A percentile compares a stretch with the other conserved stretches of the same genome.
Evolutionary conservation across 371 early-diverging fungal species (phyloP).

Genomic region (Syncephalis fuscata): DNA sequence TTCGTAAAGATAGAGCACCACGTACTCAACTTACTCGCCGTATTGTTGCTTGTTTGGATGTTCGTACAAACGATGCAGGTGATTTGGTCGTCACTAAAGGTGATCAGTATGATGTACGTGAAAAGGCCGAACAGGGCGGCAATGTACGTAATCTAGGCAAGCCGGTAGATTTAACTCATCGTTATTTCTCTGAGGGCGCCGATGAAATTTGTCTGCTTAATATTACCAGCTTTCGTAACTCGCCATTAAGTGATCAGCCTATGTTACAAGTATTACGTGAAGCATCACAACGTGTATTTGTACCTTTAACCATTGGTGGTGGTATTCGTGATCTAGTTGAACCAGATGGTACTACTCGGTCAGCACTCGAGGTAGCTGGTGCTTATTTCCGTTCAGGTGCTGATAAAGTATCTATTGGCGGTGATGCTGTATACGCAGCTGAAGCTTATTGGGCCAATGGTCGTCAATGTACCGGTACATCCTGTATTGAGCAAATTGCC

Average conservation of each 20-base stretch:
- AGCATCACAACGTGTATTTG: conserved; percentile 85
- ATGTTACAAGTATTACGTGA: conserved; percentile 84
- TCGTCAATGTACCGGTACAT: conserved; percentile 29
- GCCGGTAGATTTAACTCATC: conserved; percentile 81
- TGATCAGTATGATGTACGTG: conserved; percentile 96
- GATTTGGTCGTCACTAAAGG: conserved; percentile 97
- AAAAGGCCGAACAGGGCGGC: conserved; percentile 29
- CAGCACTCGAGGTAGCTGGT: conserved; percentile 88
- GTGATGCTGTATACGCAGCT: conserved; percentile 94
- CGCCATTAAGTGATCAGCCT: conserved; percentile 78
- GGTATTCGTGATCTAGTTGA: conserved; percentile 87
- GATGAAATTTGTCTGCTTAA: conserved; percentile 96
- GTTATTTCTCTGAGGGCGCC: conserved; percentile 90
- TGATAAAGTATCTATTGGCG: conserved; percentile 95
- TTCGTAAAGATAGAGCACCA: conserved; percentile 13
- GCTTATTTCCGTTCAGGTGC: conserved; percentile 97
- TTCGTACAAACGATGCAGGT: conserved; percentile 87
- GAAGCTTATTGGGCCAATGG: conserved; percentile 53
- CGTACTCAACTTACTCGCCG: conserved; percentile 49
- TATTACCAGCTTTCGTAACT: conserved; percentile 91
- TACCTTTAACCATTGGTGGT: conserved; percentile 95
- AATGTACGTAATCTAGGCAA: conserved; percentile 94
- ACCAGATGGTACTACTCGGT: conserved; percentile 56
- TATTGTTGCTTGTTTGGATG: conserved; percentile 94
- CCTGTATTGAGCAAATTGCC: conserved; percentile 88